Base-by-base conservation (phyloP, 805 yeast genomes). In the Peterozyma xylosa region DNA sequence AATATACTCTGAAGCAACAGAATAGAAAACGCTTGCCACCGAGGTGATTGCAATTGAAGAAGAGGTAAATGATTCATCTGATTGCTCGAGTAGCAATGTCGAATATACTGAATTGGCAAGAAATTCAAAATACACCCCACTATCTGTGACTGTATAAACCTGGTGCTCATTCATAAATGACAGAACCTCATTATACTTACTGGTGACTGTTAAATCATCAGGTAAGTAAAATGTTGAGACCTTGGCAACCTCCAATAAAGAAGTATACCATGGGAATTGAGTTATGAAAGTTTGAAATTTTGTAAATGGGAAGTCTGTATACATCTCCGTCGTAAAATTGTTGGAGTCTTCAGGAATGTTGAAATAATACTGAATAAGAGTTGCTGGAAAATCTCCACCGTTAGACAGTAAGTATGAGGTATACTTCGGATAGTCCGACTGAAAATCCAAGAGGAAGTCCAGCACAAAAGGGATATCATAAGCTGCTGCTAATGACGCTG, bases 211-310 rank as follows among this genome's bases (percentile, higher is more conserved):
- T 27, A 62, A 55, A 33, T 63, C 62, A 9, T 46, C 43, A 1
- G 69, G 66, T 9, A 52, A 46, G 37, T 54, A 57, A 15, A 61
- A 48, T 5, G 56, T 50, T 2, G 67, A 45, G 6, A 43, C 48
- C 2, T 53, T 53, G 2, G 52, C 63, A 2, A 48, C 57, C 1
- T 43, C 15, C 9, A 64, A 41, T 35, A 62, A 45, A 2, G 56
- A 48, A 3, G 55, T 30, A 39, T 63, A 58, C 68, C 68, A 63
- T 1, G 67, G 67, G 42, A 66, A 61, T 3, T 52, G 57, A 6
- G 58, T 45, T 14, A 59, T 49, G 37, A 53, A 61, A 2, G 64
- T 58, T n/a, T 54, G 29, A 45, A 64, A 64, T 9, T 52, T 58
- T 2, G 57, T 50, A 43, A 63, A 53, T 21, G 70, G 70, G 42